Base-by-base conservation (phyloP, 371 early-diverging fungal species). In the Umbelopsis sp. region DNA sequence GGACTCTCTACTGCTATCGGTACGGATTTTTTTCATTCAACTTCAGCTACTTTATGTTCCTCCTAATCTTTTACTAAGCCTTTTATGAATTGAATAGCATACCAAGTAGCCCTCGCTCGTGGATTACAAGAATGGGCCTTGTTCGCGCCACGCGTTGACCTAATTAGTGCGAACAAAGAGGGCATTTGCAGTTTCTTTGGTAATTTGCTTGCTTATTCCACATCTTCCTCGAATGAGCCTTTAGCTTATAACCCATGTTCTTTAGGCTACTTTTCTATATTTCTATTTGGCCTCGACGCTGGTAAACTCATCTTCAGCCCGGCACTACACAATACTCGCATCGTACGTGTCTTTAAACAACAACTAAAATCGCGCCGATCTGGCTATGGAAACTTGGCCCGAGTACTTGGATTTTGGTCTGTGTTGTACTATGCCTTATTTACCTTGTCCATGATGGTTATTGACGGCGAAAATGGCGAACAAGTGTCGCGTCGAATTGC, bases 161-260 rank as follows among this genome's bases (percentile, higher is more conserved):
- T 97, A 0, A 67, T 98, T n/a, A 89, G 89, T 63, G 90, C 91
- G 73, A 98, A 98, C 77, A 90, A 92, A 66, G 99, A 98, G 76
- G 99, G 99, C 38, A 81, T 98, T 12, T 91, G 86, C 67, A 95
- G 95, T 45, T 86, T 93, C 67, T 66, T 82, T 57, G 95, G 93
- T 90, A 80, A 63, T 4, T 51, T 35, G 24, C 9, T 2, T 63
- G 32, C 2, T 37, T 68, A 18, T 16, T 20, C 25, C 3, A 29
- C 24, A 14, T 35, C 4, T 0, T 37, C 4, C 25, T 24, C 24
- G 1, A 35, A 9, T 9, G 41, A 25, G 51, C 14, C 4, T 32
- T 25, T 50, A 25, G 16, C 63, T 14, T 48, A 32, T 35, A 51
- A 48, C 7, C 29, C 24, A 64, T 45, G 16, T 24, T 46, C 11